phyloP scores from a whole-genome alignment of 768 basidiomycete species.

The Lactifluus rugatus region DNA sequence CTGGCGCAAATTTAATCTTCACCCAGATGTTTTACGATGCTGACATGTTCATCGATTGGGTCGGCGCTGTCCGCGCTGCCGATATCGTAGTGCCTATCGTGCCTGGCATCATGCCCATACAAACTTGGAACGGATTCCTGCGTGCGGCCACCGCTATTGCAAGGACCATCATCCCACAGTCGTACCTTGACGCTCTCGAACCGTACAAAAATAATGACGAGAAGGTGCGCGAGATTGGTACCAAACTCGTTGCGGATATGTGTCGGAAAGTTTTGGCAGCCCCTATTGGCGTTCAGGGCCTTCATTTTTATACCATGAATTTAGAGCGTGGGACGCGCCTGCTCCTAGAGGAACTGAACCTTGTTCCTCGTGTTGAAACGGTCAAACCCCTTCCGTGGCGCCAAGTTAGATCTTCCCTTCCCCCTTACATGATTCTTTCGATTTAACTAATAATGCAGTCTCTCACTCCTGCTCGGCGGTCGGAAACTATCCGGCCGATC shows the following conservation, averaged over 20 bases:
- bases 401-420: slow-evolving; percentile 45
- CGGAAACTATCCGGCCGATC: slow-evolving; percentile 92
- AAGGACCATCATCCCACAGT: slow-evolving; percentile 68
- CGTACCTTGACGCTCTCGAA: slow-evolving; percentile 65
- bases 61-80: slow-evolving; percentile 65
- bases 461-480: slow-evolving; percentile 83
- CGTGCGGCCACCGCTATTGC: slow-evolving; percentile 65
- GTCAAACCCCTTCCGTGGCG: slow-evolving; percentile 97
- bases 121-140: slow-evolving; percentile 93
- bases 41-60: slow-evolving; percentile 88
- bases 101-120: slow-evolving; percentile 91
- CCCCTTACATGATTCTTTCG: background rate
- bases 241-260: slow-evolving; percentile 91
- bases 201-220: slow-evolving; percentile 90
- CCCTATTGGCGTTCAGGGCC: slow-evolving; percentile 72
- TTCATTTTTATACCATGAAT: slow-evolving; percentile 98
- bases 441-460: slow-evolving; percentile 38
- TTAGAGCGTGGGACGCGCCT: slow-evolving; percentile 91
- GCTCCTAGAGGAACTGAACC: slow-evolving; percentile 84
- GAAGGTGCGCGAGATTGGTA: slow-evolving; percentile 85
- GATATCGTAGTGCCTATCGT: slow-evolving; percentile 87
- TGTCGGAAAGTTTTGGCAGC: slow-evolving; percentile 77
- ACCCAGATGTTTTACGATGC: slow-evolving; percentile 99
- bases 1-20: slow-evolving; percentile 88
- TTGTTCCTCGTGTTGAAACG: slow-evolving; percentile 81